phyloP scores from a whole-genome alignment of 352 stramenopile genomes.

The Phytophthora lateralis region DNA sequence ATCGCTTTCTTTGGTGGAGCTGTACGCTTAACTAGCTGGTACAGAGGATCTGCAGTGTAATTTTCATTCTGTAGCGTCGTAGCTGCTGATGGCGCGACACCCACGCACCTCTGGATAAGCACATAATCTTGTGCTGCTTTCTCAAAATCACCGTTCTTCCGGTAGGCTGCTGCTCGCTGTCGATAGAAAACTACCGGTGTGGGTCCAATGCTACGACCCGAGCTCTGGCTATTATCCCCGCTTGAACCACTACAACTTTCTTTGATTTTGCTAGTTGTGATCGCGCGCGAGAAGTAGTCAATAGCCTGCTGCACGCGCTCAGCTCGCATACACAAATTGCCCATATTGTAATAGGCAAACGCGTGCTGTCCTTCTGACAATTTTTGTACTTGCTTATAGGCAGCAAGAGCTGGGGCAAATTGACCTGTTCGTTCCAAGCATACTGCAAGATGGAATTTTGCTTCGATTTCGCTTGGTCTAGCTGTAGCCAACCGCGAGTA shows the following conservation, averaged over 20 bases:
- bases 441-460: slow-evolving; percentile 56
- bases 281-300: slow-evolving; percentile 47
- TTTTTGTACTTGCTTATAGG: slow-evolving; percentile 45
- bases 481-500: slow-evolving; percentile 27
- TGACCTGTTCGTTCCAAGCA: slow-evolving; percentile 54
- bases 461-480: slow-evolving; percentile 24
- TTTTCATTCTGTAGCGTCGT: slow-evolving; percentile 8
- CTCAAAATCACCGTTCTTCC: slow-evolving; percentile 63
- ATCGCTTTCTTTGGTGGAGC: slow-evolving; percentile 1
- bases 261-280: slow-evolving; percentile 36
- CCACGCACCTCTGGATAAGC: slow-evolving; percentile 13
- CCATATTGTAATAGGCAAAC: slow-evolving; percentile 62
- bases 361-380: slow-evolving; percentile 31
- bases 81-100: background rate
- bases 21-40: slow-evolving; percentile 14
- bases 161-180: slow-evolving; percentile 59
- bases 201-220: slow-evolving; percentile 7
- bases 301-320: slow-evolving; percentile 47
- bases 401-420: slow-evolving; percentile 30
- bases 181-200: slow-evolving; percentile 48
- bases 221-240: background rate
- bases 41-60: slow-evolving; percentile 27
- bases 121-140: slow-evolving; percentile 66
- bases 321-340: slow-evolving; percentile 57
- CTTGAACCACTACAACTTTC: background rate